These are phyloP conservation scores for Cyberlindnera meyerae DNA, from an alignment of 805 yeast genomes.

Conservation along the genomic window DNA sequence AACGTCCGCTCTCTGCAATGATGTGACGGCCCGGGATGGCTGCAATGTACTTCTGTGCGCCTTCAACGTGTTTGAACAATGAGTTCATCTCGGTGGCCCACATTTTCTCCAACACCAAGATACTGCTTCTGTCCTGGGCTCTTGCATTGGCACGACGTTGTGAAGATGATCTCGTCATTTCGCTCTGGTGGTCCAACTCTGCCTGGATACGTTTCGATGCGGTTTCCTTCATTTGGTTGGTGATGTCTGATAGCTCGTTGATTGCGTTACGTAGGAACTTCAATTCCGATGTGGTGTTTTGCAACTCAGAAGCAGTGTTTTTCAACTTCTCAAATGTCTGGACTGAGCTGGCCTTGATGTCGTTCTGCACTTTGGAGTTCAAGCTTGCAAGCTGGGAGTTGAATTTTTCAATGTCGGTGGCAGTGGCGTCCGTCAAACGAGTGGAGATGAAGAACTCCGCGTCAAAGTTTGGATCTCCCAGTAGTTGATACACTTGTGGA, in stretches of 20 bases:
- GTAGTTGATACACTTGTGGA: constrained; percentile 27
- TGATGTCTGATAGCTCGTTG: constrained; percentile 52
- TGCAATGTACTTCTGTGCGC: constrained; percentile 78
- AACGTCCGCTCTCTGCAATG: constrained; percentile 70
- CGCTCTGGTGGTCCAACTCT: constrained; percentile 32
- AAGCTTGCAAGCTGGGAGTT: constrained; percentile 48
- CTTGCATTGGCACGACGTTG: constrained; percentile 39
- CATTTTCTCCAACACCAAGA: constrained; percentile 67
- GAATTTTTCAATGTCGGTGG: constrained; percentile 67
- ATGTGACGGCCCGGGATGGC: constrained; percentile 78
- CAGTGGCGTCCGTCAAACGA: constrained; percentile 60
- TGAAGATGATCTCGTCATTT: constrained; percentile 14
- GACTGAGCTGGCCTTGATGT: constrained; percentile 54
- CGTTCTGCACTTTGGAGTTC: constrained; percentile 45
- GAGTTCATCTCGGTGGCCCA: constrained; percentile 73
- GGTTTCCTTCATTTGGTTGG: constrained; percentile 53
- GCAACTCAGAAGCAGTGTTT: constrained; percentile 54
- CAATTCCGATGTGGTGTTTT: constrained; percentile 60
- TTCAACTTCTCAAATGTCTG: constrained; percentile 60
- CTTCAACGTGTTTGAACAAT: constrained; percentile 79
- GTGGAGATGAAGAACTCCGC: constrained; percentile 44
- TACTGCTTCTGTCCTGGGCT: constrained; percentile 64
- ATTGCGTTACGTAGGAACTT: constrained; percentile 56
- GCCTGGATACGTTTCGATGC: constrained; percentile 53
- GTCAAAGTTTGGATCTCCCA: constrained; percentile 40